A percentile compares a stretch with the other conserved stretches of the same genome.
Conservation (phyloP, 192 early-diverging fungal species). For the Entophlyctis luteolus region DNA sequence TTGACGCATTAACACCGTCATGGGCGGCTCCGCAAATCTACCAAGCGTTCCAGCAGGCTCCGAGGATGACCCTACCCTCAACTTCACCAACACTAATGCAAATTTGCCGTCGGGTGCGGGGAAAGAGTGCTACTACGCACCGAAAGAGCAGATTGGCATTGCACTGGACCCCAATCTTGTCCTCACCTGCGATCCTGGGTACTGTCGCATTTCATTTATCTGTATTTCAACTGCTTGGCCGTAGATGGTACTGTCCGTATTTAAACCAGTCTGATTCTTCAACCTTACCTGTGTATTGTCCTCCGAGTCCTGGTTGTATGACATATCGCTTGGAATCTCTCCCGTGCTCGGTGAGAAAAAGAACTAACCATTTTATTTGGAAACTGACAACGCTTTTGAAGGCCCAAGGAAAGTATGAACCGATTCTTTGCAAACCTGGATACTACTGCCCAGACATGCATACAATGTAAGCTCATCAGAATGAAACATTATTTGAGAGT, state of each 20-base stretch:
- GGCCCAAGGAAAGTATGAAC: constrained; percentile 41
- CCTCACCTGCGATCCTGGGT: constrained; percentile 32
- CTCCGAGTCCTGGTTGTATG: constrained; percentile 29
- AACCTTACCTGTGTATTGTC: constrained; percentile 33
- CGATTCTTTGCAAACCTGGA: constrained; percentile 37
- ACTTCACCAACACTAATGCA: constrained; percentile 5
- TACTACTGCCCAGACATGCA: constrained; percentile 39
- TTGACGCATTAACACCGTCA: too few species aligned
- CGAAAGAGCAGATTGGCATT: constrained; percentile 15
- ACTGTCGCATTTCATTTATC: not conserved
- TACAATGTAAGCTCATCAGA: constrained; percentile 23
- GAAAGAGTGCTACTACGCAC: constrained; percentile 29
- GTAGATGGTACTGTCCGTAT: constrained; percentile 39
- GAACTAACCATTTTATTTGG: not conserved
- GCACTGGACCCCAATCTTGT: constrained; percentile 21
- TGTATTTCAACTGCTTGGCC: not conserved
- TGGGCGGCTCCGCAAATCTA: constrained; percentile 20
- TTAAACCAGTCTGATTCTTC: constrained; percentile 19
- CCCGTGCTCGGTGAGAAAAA: constrained; percentile 23
- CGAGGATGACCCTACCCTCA: constrained; percentile 26
- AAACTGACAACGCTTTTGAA: constrained; percentile 4
- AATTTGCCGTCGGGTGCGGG: constrained; percentile 25
- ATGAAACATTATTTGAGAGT: too few species aligned
- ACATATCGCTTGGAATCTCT: constrained; percentile 19
- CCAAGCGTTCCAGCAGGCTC: constrained; percentile 25